These are phyloP conservation scores for Podaxis sp. DNA, from an alignment of 768 basidiomycete genomes.

Conservation along the genomic window DNA sequence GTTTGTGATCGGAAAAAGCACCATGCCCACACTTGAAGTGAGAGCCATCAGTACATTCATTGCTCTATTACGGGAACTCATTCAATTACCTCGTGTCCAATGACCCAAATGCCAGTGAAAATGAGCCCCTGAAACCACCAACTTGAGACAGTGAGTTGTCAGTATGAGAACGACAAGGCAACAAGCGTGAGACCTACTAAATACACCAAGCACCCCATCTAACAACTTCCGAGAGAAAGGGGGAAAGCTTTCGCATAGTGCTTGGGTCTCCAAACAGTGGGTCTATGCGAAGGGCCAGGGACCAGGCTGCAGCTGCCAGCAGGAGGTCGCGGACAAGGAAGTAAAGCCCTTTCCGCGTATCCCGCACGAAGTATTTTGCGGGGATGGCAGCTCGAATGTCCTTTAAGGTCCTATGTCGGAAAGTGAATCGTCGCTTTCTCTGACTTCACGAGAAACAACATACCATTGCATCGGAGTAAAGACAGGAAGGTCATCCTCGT, in stretches of 20 bases:
- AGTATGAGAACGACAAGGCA: neutral
- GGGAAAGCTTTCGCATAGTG: constrained; percentile 25
- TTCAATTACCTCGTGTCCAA: constrained; percentile 50
- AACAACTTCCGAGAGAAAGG: constrained; percentile 33
- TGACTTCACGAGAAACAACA: constrained; percentile 2
- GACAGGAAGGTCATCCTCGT: constrained; percentile 38
- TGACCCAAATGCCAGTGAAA: constrained; percentile 58
- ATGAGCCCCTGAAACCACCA: constrained; percentile 66
- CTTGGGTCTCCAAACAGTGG: constrained; percentile 32
- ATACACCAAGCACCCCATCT: constrained; percentile 44
- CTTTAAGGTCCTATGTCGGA: constrained; percentile 38
- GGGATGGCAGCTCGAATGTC: constrained; percentile 53
- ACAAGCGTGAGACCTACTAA: constrained; percentile 35
- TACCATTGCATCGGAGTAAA: constrained; percentile 50
- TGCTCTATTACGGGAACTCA: neutral
- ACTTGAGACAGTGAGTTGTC: constrained; percentile 23
- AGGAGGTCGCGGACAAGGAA: constrained; percentile 46
- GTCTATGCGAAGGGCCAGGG: constrained; percentile 41
- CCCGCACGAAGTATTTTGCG: constrained; percentile 40
- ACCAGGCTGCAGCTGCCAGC: constrained; percentile 42
- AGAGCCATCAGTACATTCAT: constrained; percentile 5
- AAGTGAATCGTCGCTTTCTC: neutral
- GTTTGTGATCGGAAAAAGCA: constrained; percentile 49
- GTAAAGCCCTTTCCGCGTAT: constrained; percentile 36
- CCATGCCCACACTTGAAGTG: constrained; percentile 51